Evolutionary conservation across 2,329 filamentous ascomycete genomes (phyloP), one percentile per base, ranked within the genome.

Genomic region (Trichoderma simmonsii): DNA sequence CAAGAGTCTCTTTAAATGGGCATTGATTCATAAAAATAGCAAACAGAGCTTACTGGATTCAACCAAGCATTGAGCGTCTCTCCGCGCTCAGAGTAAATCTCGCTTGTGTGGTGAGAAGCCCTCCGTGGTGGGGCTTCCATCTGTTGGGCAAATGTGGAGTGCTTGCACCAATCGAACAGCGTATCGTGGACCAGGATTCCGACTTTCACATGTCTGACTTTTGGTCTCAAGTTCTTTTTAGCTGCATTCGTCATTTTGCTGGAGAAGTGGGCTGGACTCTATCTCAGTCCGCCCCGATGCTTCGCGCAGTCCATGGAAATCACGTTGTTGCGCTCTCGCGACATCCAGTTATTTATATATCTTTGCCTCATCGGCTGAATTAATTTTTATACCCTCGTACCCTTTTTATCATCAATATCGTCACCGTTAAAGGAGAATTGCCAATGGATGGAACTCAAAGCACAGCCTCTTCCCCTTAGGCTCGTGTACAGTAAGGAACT

Each of bases 161-260:
- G 7, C 5, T 11, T 9, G 4, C 36, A 24, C 59, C 57, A 70
- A 70, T 70, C 39, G 15, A 24, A 24, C 30, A 21, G 24, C 59
- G 43, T 56, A 48, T 24, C 11, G n/a, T 24, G 12, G 60, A 18
- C 60, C 68, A 54, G 68, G 32, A 30, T 64, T 9, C 11, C 48
- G 51, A 59, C 68, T 71, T 64, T 71, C 68, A 71, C 68, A 71
- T 71, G 68, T 71, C 68, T 70, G 67, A 32, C 21, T 9, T 36
- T 36, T 51, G 24, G 66, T 15, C 48, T 28, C 57, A 36, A 54
- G 48, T 26, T 4, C 28, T 62, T n/a, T 30, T 70, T 70, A 69
- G 66, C 57, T 54, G 39, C 39, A 62, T 70, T 70, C 57, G 67
- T 70, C 66, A 69, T 62, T 67, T 67, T 28, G 64, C 64, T 57